Evolutionary conservation across 306 rosid genomes (phyloP).

Genomic region (Nissolia schottii): DNA sequence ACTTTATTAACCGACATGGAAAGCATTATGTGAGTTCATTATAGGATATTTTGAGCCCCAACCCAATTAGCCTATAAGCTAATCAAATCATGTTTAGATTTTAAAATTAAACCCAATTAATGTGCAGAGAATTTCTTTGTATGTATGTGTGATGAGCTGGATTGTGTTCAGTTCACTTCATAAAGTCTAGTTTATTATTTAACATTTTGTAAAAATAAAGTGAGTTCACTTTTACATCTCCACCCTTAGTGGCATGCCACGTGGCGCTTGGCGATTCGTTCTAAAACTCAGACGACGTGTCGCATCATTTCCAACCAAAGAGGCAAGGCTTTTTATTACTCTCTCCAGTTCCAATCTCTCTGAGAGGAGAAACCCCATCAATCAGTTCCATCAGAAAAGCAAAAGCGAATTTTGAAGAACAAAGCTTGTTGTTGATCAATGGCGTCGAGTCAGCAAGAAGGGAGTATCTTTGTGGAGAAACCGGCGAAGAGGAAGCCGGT

Average conservation of each 20-base stretch:
- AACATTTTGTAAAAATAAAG: too few relatives aligned
- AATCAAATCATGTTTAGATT: too few relatives aligned
- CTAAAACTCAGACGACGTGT: conserved; percentile 17
- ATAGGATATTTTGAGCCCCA: too few relatives aligned
- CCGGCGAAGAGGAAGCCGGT: conserved; percentile 68
- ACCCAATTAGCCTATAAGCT: too few relatives aligned
- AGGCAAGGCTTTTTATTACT: not conserved
- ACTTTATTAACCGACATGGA: too few relatives aligned
- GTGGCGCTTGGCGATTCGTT: not conserved
- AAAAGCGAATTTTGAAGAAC: not conserved
- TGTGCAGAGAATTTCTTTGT: too few relatives aligned
- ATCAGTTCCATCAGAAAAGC: not conserved
- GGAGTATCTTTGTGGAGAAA: not conserved
- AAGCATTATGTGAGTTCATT: too few relatives aligned
- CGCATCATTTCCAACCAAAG: conserved; percentile 19
- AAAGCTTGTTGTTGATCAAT: conserved; percentile 15
- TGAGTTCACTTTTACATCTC: not conserved
- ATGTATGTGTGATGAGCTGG: too few relatives aligned
- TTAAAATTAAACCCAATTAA: too few relatives aligned
- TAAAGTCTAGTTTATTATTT: too few relatives aligned
- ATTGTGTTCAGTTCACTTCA: too few relatives aligned
- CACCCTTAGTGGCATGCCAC: not conserved
- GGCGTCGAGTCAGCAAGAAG: conserved; percentile 31
- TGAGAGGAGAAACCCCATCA: not conserved
- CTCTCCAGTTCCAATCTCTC: not conserved